These are phyloP conservation scores for Orbilia ellipsospora DNA, from an alignment of 2,329 filamentous ascomycete genomes.

Conservation along the genomic window DNA sequence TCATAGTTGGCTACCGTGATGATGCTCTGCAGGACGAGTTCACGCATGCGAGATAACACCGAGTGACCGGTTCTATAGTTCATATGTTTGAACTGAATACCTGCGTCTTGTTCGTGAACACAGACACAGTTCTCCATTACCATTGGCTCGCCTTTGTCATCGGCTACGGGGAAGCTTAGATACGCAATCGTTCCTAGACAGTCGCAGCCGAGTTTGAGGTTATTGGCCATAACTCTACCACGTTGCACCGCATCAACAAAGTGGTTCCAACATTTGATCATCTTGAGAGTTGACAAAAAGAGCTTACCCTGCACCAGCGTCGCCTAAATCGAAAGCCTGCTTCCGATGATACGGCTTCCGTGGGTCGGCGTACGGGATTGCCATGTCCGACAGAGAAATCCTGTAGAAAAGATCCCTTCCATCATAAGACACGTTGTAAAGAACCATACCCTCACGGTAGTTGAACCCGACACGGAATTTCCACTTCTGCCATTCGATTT, in stretches of 20 bases:
- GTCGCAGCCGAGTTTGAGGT: conserved; percentile 76
- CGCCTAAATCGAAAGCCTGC: conserved; percentile 76
- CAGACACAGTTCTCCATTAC: conserved; percentile 75
- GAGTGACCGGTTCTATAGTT: conserved; percentile 75
- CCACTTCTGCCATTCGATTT: conserved; percentile 75
- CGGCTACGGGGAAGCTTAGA: conserved; percentile 69
- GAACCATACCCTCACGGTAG: conserved; percentile 73
- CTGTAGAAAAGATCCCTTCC: conserved; percentile 75
- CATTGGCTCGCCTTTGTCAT: conserved; percentile 70
- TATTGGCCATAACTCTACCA: conserved; percentile 75
- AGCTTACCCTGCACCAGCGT: conserved; percentile 64
- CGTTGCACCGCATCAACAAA: conserved; percentile 62
- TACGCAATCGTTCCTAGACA: conserved; percentile 78
- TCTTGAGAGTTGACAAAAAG: not conserved
- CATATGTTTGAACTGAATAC: conserved; percentile 77
- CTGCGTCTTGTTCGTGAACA: conserved; percentile 76
- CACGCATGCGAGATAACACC: conserved; percentile 72
- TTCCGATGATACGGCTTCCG: conserved; percentile 76
- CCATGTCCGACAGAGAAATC: conserved; percentile 74
- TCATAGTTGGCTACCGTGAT: conserved; percentile 79
- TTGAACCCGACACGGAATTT: conserved; percentile 72
- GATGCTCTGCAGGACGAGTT: conserved; percentile 76
- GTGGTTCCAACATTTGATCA: not conserved
- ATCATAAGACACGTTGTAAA: conserved; percentile 75
- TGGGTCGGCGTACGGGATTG: conserved; percentile 72